Evolutionary conservation across 2,329 filamentous ascomycete genomes (phyloP).

Genomic region (Fusarium sterilihyphosum): DNA sequence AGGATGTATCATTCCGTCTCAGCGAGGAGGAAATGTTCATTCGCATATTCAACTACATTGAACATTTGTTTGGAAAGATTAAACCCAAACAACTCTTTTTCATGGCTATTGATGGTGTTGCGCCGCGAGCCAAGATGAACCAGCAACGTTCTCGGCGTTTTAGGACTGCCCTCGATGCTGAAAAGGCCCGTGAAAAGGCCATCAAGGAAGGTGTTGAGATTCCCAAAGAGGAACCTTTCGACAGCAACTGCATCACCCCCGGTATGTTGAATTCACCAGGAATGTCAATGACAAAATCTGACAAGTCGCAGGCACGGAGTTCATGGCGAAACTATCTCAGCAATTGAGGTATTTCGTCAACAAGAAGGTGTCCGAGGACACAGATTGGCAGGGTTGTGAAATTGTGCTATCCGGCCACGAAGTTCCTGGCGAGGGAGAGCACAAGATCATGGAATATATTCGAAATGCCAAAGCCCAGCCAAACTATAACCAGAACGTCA

Average conservation of each 20-base stretch:
- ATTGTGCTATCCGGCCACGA: constrained; percentile 97
- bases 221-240: constrained; percentile 94
- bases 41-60: constrained; percentile 99
- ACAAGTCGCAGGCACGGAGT: constrained; percentile 72
- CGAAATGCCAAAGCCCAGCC: constrained; percentile 96
- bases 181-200: constrained; percentile 91
- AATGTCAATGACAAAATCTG: constrained; percentile 14
- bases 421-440: constrained; percentile 96
- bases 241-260: constrained; percentile 99
- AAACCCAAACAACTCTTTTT: constrained; percentile 99
- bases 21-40: constrained; percentile 99
- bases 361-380: constrained; percentile 97
- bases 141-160: constrained; percentile 97
- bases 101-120: constrained; percentile 99
- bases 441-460: constrained; percentile 99
- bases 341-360: constrained; percentile 99
- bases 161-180: constrained; percentile 90
- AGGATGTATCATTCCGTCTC: constrained; percentile 90
- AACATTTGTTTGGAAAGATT: constrained; percentile 98
- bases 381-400: constrained; percentile 97
- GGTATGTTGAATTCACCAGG: constrained; percentile 55
- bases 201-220: constrained; percentile 88
- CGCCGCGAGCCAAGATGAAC: constrained; percentile 99
- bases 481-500: constrained; percentile 89
- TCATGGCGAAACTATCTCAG: constrained; percentile 95